A percentile compares a stretch with the other conserved stretches of the same genome.
Evolutionary conservation across 306 rosid species (phyloP).

Genomic region (Citrullus mucosospermus): DNA sequence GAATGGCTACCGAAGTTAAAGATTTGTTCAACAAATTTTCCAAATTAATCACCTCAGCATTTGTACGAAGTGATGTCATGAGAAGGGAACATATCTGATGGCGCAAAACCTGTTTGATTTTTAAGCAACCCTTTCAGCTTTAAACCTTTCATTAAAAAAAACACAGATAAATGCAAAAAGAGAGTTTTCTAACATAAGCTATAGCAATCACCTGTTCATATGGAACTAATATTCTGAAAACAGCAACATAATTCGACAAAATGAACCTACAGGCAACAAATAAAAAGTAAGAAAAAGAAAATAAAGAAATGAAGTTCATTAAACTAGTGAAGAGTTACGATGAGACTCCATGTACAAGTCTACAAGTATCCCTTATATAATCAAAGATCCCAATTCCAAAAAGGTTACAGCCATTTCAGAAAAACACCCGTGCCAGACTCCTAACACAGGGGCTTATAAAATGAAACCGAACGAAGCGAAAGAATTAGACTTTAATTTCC

Average conservation of each 20-base stretch:
- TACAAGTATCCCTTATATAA: neutral
- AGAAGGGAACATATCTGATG: slow-evolving; percentile 80
- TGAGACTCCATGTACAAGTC: neutral
- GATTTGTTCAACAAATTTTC: slow-evolving; percentile 8
- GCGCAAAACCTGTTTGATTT: slow-evolving; percentile 53
- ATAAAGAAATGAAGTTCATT: slow-evolving; percentile 8
- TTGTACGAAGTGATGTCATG: slow-evolving; percentile 91
- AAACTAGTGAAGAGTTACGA: neutral
- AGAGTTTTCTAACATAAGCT: slow-evolving; percentile 7
- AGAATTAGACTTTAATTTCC: no score
- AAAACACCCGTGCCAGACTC: neutral
- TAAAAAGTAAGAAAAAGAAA: slow-evolving; percentile 1
- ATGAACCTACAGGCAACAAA: slow-evolving; percentile 43
- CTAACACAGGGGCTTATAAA: neutral
- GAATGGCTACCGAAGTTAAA: slow-evolving; percentile 4
- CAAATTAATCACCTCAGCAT: slow-evolving; percentile 60
- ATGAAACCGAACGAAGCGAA: neutral
- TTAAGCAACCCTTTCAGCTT: slow-evolving; percentile 13
- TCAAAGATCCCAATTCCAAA: neutral
- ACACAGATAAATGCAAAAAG: slow-evolving; percentile 11
- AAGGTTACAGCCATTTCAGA: neutral
- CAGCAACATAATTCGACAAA: slow-evolving; percentile 79
- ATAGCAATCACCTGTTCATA: slow-evolving; percentile 67
- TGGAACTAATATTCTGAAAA: slow-evolving; percentile 66
- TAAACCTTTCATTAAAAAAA: slow-evolving; percentile 5